Evolutionary conservation across 176 grass and related monocot species (phyloP), one percentile per base, ranked within the genome.

Genomic region (Oryza rufipogon): DNA sequence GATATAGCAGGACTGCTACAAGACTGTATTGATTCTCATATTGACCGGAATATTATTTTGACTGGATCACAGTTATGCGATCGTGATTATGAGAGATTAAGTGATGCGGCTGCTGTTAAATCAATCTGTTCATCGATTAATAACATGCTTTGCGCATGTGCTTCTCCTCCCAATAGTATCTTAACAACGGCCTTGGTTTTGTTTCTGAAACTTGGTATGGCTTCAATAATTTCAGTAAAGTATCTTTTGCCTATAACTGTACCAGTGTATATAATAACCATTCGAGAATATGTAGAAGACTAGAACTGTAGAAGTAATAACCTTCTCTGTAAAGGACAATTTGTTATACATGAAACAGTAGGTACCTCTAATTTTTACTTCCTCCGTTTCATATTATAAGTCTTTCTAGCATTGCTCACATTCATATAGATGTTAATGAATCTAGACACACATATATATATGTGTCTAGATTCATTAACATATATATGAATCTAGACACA

Each of bases 201-300:
- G 84, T 93, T 98, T 79, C 87, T 98, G 56, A 95, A 89, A 75
- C 91, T 98, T 71, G 96, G 96, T 98, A 98, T 83, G 92, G 83
- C 70, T 76, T 85, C 79, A 47, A 19, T 74, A 71, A 56, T 72
- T 83, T 77, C 76, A 65, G 23, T 34, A 26, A 42, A 38, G 36
- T 20, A 81, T 77, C 19, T 66, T 14, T 32, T 85, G 80, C 28
- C 63, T 84, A 83, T 46, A 52, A 39, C 61, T 61, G 13, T 30
- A 80, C 51, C 56, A 72, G 42, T 11, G n/a, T 46, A 63, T 16
- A 10, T 5, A 15, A 14, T 63, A 41, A 63, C 38, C 68, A 56
- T 72, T 11, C 25, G 1, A 64, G 39, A 81, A 4, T 7, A 64
- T 75, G 46, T 26, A 64, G 34, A 70, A 11, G 64, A 85, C 42